These are phyloP conservation scores for Mycena galericulata DNA, from an alignment of 768 basidiomycete species.

Conservation along the genomic window DNA sequence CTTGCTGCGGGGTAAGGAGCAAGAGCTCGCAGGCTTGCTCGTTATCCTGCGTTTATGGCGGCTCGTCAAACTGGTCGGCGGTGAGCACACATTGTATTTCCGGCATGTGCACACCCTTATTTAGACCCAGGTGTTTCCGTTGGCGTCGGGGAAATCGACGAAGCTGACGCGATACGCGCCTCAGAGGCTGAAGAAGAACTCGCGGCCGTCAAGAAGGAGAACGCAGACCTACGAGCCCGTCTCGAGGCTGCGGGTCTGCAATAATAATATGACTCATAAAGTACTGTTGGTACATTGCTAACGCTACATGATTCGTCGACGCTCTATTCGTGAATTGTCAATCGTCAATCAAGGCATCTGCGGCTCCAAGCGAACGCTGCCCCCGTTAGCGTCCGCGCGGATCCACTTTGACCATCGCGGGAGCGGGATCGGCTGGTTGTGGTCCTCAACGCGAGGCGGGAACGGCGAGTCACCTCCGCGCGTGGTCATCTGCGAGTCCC, in stretches of 20 bases:
- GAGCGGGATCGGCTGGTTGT: conserved; percentile 30
- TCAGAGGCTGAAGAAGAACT: conserved; percentile 63
- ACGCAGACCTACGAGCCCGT: conserved; percentile 60
- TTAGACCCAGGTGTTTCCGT: conserved; percentile 72
- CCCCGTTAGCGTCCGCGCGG: conserved; percentile 11
- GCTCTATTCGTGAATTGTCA: conserved; percentile 16
- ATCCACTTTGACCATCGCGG: conserved; percentile 27
- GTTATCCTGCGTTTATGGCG: conserved; percentile 85
- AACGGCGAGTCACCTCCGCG: conserved; percentile 17
- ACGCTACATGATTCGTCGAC: conserved; percentile 20
- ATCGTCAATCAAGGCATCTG: neutral
- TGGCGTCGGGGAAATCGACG: conserved; percentile 78
- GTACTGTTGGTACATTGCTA: conserved; percentile 22
- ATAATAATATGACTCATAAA: conserved; percentile 10
- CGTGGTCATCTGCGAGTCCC: conserved; percentile 24
- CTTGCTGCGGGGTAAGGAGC: conserved; percentile 72
- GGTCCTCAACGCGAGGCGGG: conserved; percentile 21
- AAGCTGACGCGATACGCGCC: conserved; percentile 63
- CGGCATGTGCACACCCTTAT: neutral
- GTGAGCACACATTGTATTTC: conserved; percentile 39
- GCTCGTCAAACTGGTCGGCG: conserved; percentile 77
- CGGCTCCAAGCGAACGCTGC: neutral
- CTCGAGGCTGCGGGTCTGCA: conserved; percentile 37
- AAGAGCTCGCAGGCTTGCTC: conserved; percentile 78
- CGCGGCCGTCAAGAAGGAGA: conserved; percentile 62